A percentile compares a stretch with the other conserved stretches of the same genome.
phyloP scores from a whole-genome alignment of 306 rosid species.

The Acmispon strigosus region DNA sequence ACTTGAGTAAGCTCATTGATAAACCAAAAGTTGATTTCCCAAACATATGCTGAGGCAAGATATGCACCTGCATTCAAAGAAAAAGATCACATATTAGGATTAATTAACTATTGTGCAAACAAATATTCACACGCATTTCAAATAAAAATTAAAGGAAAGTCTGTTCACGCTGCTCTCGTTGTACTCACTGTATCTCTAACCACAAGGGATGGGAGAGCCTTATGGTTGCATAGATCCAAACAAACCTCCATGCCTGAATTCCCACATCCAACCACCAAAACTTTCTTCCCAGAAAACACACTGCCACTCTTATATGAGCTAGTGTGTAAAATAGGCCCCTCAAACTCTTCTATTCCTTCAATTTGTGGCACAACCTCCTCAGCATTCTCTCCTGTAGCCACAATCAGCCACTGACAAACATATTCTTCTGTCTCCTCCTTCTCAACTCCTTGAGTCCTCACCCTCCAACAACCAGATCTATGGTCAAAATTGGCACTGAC shows the following conservation, averaged over 20 bases:
- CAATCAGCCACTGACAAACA: conserved; percentile 59
- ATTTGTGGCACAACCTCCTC: conserved; percentile 57
- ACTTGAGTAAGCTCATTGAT: conserved; percentile 77
- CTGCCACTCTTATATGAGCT: conserved; percentile 67
- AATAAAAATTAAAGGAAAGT: too few species aligned
- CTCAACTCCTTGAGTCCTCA: conserved; percentile 32
- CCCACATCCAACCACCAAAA: conserved; percentile 92
- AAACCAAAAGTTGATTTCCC: conserved; percentile 96
- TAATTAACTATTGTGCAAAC: too few species aligned
- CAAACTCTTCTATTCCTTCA: conserved; percentile 56
- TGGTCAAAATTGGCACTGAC: conserved; percentile 51
- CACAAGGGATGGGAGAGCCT: conserved; percentile 70
- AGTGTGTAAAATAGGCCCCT: conserved; percentile 58
- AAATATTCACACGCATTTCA: too few species aligned
- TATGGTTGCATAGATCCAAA: conserved; percentile 75
- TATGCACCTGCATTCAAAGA: conserved; percentile 61
- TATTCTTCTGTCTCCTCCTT: conserved; percentile 31
- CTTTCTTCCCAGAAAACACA: conserved; percentile 57
- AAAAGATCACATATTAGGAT: neutral
- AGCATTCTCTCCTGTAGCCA: conserved; percentile 90
- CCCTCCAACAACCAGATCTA: conserved; percentile 41
- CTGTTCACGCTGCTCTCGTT: neutral
- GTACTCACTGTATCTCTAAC: conserved; percentile 75
- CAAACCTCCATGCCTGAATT: conserved; percentile 97
- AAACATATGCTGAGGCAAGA: conserved; percentile 80